These are phyloP conservation scores for Enterocytospora artemiae DNA, from an alignment of 371 early-diverging fungal genomes.

Conservation along the genomic window DNA sequence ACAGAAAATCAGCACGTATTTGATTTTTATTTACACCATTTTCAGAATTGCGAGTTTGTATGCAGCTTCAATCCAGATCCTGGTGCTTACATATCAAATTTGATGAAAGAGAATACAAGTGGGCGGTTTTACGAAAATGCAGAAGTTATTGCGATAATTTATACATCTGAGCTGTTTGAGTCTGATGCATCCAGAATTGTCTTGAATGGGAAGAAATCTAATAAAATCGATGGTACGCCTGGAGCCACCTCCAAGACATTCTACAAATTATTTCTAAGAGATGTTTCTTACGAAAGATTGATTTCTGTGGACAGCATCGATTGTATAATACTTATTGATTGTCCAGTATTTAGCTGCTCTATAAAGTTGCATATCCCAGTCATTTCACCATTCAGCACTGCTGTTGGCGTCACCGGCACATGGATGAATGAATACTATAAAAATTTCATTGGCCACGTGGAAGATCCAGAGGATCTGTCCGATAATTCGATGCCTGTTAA, in stretches of 20 bases:
- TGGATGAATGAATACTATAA: conserved; percentile 27
- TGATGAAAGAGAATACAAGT: no score
- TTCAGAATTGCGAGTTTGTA: no score
- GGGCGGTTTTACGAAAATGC: no score
- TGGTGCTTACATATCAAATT: no score
- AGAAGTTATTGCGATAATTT: no score
- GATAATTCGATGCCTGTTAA: not conserved
- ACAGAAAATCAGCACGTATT: conserved; percentile 9
- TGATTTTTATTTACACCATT: conserved; percentile 7
- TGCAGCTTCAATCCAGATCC: no score
- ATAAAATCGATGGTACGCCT: no score
- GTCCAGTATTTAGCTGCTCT: conserved; percentile 37
- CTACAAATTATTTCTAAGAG: conserved; percentile 38
- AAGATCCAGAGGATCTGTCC: not conserved
- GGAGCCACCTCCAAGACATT: no score
- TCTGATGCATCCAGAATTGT: no score
- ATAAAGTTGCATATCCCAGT: conserved; percentile 44
- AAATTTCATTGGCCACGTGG: conserved; percentile 9
- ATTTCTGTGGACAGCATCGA: conserved; percentile 47
- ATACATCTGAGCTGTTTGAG: no score
- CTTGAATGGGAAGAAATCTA: no score
- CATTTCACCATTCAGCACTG: conserved; percentile 36
- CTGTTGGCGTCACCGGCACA: conserved; percentile 18
- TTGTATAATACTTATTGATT: conserved; percentile 49
- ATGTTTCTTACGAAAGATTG: conserved; percentile 44